phyloP scores from a whole-genome alignment of 164 flowering plant genomes.

The Litsea cubeba region DNA sequence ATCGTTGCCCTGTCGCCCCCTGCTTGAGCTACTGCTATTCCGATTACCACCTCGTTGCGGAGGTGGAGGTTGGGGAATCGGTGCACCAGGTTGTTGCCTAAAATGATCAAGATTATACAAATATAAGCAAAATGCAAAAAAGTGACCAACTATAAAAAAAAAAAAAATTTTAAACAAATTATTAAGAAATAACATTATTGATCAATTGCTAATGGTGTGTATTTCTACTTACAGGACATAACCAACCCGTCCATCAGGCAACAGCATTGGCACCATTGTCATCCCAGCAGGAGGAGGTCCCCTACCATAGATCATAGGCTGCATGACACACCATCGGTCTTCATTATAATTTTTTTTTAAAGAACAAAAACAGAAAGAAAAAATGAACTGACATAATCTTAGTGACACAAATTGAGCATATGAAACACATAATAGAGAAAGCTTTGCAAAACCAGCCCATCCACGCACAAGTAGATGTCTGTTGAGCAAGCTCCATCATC shows the following conservation, averaged over 20 bases:
- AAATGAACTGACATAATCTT: too few species aligned
- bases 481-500: too few species aligned
- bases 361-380: too few species aligned
- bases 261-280: constrained; percentile 90
- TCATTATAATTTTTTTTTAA: too few species aligned
- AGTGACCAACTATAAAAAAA: too few species aligned
- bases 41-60: constrained; percentile 9
- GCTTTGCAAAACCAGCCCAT: too few species aligned
- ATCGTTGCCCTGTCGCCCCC: constrained; percentile 9
- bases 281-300: constrained; percentile 69
- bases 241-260: constrained; percentile 86
- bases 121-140: not conserved
- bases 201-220: not conserved
- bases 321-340: constrained; percentile 14
- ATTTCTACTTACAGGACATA: constrained; percentile 71
- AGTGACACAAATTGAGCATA: too few species aligned
- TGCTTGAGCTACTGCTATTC: constrained; percentile 12
- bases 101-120: not conserved
- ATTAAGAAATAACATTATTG: too few species aligned
- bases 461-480: too few species aligned
- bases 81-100: constrained; percentile 21
- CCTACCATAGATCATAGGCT: constrained; percentile 76
- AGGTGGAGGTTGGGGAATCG: constrained; percentile 1
- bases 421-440: too few species aligned
- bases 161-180: not conserved